Percentiles rank a stretch among this genome's conserved stretches.
phyloP scores from a whole-genome alignment of 1,139 yeast genomes.

The Kodamaea sp. region DNA sequence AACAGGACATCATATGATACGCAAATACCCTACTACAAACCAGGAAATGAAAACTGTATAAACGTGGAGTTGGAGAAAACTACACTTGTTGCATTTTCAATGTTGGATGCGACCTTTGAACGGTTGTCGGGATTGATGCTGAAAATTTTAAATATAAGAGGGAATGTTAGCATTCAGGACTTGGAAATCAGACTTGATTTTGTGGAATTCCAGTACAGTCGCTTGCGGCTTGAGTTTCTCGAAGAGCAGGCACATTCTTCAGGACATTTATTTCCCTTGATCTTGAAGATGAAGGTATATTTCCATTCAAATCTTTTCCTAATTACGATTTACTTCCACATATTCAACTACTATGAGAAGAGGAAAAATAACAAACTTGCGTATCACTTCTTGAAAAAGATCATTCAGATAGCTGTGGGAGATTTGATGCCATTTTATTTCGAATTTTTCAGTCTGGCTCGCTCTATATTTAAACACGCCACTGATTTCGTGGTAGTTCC shows the following conservation, averaged over 20 bases:
- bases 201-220: constrained; percentile 18
- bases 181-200: constrained; percentile 18
- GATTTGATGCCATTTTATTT: constrained; percentile 45
- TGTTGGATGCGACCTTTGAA: constrained; percentile 19
- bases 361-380: constrained; percentile 26
- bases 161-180: constrained; percentile 19
- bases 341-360: constrained; percentile 43
- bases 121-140: constrained; percentile 19
- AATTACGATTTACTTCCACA: constrained; percentile 37
- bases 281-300: constrained; percentile 12
- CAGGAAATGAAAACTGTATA: constrained; percentile 32
- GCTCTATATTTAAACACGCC: constrained; percentile 20
- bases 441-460: constrained; percentile 32
- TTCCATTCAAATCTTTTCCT: constrained; percentile 22
- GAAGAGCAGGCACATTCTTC: neutral
- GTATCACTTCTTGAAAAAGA: constrained; percentile 38
- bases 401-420: constrained; percentile 26
- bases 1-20: constrained; percentile 32
- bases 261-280: constrained; percentile 7
- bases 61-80: constrained; percentile 28
- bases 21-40: constrained; percentile 29
- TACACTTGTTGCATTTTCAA: constrained; percentile 15
- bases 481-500: constrained; percentile 47
- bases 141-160: constrained; percentile 22
- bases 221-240: neutral